A percentile compares a stretch with the other conserved stretches of the same genome.
These are phyloP conservation scores for Pichia rugopelliculosa DNA, from an alignment of 805 yeast genomes.

Conservation along the genomic window DNA sequence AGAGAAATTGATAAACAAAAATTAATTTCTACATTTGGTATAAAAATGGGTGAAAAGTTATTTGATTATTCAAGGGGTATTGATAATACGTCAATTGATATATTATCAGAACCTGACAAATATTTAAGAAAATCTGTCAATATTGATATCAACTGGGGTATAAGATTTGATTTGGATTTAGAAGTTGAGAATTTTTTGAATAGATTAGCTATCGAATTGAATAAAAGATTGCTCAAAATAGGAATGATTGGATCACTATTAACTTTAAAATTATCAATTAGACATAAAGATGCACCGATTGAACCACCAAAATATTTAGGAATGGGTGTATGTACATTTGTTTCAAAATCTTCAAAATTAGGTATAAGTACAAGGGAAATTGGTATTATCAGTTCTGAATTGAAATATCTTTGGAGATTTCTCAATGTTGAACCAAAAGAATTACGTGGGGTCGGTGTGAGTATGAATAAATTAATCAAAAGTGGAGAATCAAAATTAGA, in stretches of 20 bases:
- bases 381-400: conserved; percentile 55
- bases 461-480: conserved; percentile 47
- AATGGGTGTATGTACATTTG: conserved; percentile 68
- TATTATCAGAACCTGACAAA: conserved; percentile 41
- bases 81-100: conserved; percentile 54
- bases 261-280: conserved; percentile 55
- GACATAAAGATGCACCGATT: conserved; percentile 62
- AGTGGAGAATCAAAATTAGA: conserved; percentile 25
- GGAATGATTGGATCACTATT: conserved; percentile 48
- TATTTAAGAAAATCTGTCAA: conserved; percentile 69
- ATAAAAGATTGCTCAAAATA: conserved; percentile 40
- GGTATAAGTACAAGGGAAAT: conserved; percentile 55
- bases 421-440: conserved; percentile 52
- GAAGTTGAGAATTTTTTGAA: conserved; percentile 63
- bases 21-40: conserved; percentile 50
- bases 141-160: conserved; percentile 88
- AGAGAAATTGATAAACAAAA: conserved; percentile 26
- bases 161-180: conserved; percentile 52
- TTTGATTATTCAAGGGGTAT: conserved; percentile 55
- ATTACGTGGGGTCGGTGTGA: conserved; percentile 72
- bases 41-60: conserved; percentile 61
- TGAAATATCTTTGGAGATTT: conserved; percentile 47
- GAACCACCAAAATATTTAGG: conserved; percentile 79
- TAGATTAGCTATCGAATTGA: conserved; percentile 52
- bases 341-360: conserved; percentile 49